Evolutionary conservation across 306 rosid species (phyloP).

Genomic region (Quercus berberidifolia): DNA sequence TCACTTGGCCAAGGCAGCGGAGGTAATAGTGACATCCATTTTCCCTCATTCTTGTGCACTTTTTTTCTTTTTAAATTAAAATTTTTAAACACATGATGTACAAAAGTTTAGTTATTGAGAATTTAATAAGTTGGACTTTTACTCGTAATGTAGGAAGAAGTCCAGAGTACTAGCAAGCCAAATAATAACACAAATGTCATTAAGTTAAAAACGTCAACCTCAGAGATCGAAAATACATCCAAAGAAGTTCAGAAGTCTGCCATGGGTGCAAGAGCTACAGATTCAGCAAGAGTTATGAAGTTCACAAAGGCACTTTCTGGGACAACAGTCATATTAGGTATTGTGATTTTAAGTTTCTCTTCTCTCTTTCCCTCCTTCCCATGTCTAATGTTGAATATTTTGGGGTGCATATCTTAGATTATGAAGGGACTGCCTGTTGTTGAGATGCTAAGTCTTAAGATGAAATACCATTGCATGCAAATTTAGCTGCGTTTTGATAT

Average conservation of each 20-base stretch:
- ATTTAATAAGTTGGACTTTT: conserved; percentile 3
- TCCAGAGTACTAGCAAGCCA: conserved; percentile 37
- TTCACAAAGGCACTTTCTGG: conserved; percentile 80
- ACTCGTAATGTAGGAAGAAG: conserved; percentile 58
- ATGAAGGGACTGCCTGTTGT: neutral
- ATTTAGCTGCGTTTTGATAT: neutral
- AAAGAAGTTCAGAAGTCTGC: conserved; percentile 53
- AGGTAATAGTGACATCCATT: conserved; percentile 37
- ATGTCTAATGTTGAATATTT: neutral
- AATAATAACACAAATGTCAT: conserved; percentile 32
- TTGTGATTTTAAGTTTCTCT: conserved; percentile 15
- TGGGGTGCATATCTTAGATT: neutral
- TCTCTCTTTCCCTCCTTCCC: neutral
- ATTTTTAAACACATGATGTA: neutral
- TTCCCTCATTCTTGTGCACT: neutral
- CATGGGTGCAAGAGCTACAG: conserved; percentile 85
- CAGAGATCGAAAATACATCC: conserved; percentile 31
- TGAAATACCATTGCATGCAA: neutral
- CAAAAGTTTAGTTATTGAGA: neutral
- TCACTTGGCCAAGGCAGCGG: conserved; percentile 40
- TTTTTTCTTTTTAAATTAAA: neutral
- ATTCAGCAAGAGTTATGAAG: conserved; percentile 82
- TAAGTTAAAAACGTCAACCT: conserved; percentile 47
- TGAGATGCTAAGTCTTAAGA: neutral
- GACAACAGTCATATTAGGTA: conserved; percentile 76